Evolutionary conservation across 768 basidiomycete genomes (phyloP), one percentile per base, ranked within the genome.

Genomic region (Nidularia sp.): DNA sequence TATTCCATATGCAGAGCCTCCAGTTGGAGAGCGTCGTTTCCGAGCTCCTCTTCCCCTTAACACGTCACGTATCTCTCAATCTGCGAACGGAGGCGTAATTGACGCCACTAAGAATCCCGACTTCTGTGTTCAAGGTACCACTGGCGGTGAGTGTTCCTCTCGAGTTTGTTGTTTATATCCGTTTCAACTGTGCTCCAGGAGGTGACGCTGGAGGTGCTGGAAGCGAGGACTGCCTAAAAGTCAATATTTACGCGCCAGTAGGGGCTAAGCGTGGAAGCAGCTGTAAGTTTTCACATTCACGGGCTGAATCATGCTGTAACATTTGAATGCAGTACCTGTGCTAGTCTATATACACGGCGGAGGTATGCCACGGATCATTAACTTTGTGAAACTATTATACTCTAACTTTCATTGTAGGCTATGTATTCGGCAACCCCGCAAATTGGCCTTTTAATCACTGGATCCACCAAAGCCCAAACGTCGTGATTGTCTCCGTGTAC

Each of bases 401-500:
- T 18, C 18, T 18, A 18, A 18, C 18, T 18, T 18, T 18, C 18
- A 18, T 18, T 18, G 18, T 18, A 18, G 81, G 78, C 22, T 86
- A 82, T 53, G 62, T 77, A 18, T 80, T 61, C 56, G 83, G 85
- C 4, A 86, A 85, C 60, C 84, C 83, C 1, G 70, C 69, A 1
- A 83, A 79, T 61, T 87, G 80, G 81, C 83, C 85, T 1, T 86
- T 85, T 60, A 77, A 85, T 57, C 69, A 74, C 57, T 86, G 83
- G 84, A 67, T 87, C 49, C 68, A 84, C 43, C 84, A 85, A 58
- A 78, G 71, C 29, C 83, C 83, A 2, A 77, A 81, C 51, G 77
- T 86, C 22, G 75, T 86, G 41, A 70, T 85, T 49, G 84, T 85
- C 6, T 83, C 85, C 0, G 76, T 85, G 5, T 84, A 87, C 62